Evolutionary conservation across 2,329 filamentous ascomycete species (phyloP).

Genomic region (Teratosphaeria zuluensis): DNA sequence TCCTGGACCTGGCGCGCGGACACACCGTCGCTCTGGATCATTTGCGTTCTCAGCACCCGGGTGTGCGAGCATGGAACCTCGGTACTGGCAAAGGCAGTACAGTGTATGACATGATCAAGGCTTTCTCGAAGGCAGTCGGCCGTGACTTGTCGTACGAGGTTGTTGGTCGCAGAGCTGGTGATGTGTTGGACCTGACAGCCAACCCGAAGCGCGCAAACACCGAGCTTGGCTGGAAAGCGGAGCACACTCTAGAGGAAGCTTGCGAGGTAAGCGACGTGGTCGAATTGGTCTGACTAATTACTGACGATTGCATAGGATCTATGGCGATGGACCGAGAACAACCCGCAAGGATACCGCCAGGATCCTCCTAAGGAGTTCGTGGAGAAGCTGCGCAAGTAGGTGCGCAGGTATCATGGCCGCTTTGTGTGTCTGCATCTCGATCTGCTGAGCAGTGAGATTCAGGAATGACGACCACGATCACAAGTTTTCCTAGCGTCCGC

Average conservation of each 20-base stretch:
- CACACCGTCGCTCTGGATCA: slow-evolving; percentile 86
- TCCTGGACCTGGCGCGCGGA: slow-evolving; percentile 77
- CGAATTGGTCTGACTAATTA: background rate
- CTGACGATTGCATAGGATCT: slow-evolving; percentile 48
- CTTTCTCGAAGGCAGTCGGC: slow-evolving; percentile 80
- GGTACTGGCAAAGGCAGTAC: slow-evolving; percentile 92
- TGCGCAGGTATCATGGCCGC: background rate
- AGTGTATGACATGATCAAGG: slow-evolving; percentile 94
- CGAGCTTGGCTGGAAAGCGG: slow-evolving; percentile 87
- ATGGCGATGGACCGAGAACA: slow-evolving; percentile 96
- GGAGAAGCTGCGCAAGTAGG: slow-evolving; percentile 33
- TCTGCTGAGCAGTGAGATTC: background rate
- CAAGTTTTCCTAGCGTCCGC: background rate
- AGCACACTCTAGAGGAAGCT: slow-evolving; percentile 81
- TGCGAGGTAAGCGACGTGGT: slow-evolving; percentile 47
- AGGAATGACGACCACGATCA: background rate
- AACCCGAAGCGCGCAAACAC: slow-evolving; percentile 78
- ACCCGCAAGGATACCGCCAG: slow-evolving; percentile 89
- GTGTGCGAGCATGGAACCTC: slow-evolving; percentile 91
- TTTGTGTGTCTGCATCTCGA: background rate
- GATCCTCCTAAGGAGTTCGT: slow-evolving; percentile 76
- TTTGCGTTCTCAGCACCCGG: slow-evolving; percentile 72
- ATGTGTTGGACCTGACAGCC: slow-evolving; percentile 89
- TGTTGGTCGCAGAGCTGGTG: slow-evolving; percentile 69
- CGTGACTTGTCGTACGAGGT: slow-evolving; percentile 81